Base-by-base conservation (phyloP, 768 basidiomycete genomes). In the Kwoniella pini region DNA sequence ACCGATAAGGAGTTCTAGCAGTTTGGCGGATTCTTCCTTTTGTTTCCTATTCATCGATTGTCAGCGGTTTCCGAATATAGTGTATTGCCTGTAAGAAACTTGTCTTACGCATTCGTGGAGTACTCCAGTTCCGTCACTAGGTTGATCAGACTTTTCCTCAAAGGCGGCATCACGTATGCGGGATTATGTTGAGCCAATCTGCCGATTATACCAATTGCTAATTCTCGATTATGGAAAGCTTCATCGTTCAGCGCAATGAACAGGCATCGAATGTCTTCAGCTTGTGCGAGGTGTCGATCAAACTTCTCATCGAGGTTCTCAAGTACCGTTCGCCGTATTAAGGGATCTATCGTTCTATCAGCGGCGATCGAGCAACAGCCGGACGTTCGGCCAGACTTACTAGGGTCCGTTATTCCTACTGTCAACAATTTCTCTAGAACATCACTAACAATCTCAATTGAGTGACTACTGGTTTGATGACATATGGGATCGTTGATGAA, bases 161-260 rank as follows among this genome's bases (percentile, higher is more conserved):
- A 82, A 3, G 91, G 92, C 9, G 96, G 95, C 89, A 99, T 97
- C 19, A 99, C 93, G 81, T 97, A 96, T 15, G 96, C 96, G 0
- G 96, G 96, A 72, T 99, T 99, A 79, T 95, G 90, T 68, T 87
- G 86, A 2, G 94, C 91, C 24, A 99, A 84, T 26, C 96, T 87
- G 0, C 96, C 96, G 60, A 99, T 97, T 63, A 98, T 83, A 21
- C 81, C 80, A 53, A 98, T 90, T 2, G 94, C 94, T n/a, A 88
- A 86, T 26, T 91, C 86, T 21, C 96, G 86, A 74, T 96, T 96
- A 49, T 89, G 88, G 78, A 94, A 97, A 6, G 89, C 87, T 74
- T 98, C 96, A 71, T 99, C 96, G 72, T 98, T 98, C 46, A 99
- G 83, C 0, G 94, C 96, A 65, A 98, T 91, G 81, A 98, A 98